These are phyloP conservation scores for Penicillium daleae DNA, from an alignment of 495 filamentous ascomycete genomes.

Conservation along the genomic window DNA sequence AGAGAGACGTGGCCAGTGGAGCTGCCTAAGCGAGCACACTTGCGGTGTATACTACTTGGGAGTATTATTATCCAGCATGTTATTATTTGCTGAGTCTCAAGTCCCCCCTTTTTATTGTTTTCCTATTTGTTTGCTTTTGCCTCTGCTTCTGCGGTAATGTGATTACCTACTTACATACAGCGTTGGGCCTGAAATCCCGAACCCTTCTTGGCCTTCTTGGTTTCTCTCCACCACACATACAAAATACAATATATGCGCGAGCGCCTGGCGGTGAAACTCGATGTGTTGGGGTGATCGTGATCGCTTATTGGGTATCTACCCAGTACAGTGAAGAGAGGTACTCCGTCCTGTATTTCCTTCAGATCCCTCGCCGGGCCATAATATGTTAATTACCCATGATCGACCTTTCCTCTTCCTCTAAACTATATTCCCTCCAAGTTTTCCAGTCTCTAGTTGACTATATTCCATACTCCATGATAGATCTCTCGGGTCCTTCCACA, in stretches of 20 bases:
- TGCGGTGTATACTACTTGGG: conserved; percentile 13
- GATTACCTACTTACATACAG: not conserved
- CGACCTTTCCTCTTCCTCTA: not conserved
- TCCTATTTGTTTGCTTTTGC: not conserved
- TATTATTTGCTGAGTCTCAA: conserved; percentile 3
- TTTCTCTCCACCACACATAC: not conserved
- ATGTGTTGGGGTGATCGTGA: not conserved
- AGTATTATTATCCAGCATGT: not conserved
- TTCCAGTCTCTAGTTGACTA: not conserved
- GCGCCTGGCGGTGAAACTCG: not conserved
- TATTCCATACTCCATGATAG: too few relatives aligned
- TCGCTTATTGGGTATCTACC: not conserved
- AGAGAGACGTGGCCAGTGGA: conserved; percentile 24
- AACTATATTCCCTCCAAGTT: not conserved
- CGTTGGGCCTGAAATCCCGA: not conserved
- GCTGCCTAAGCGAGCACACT: conserved; percentile 22
- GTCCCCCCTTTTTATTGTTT: not conserved
- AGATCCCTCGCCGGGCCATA: not conserved
- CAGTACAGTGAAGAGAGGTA: not conserved
- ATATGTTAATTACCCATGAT: too few relatives aligned
- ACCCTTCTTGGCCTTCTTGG: not conserved
- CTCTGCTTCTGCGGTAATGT: not conserved
- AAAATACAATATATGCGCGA: not conserved
- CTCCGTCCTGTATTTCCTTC: not conserved
- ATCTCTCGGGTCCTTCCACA: not conserved